Conservation (phyloP, 805 yeast species). For the Pichia thaimueangensis region DNA sequence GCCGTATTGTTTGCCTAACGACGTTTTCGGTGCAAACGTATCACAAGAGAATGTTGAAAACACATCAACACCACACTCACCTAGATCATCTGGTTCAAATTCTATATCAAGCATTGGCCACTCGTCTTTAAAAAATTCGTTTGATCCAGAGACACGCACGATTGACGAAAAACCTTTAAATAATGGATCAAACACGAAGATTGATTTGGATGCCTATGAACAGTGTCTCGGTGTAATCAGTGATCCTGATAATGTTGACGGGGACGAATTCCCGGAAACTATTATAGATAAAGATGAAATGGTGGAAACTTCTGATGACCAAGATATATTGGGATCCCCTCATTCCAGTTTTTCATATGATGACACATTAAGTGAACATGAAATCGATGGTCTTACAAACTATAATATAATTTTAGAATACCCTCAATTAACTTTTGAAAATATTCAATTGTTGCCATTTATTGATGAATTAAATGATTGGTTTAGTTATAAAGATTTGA, state of each 20-base stretch:
- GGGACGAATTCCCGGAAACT: constrained; percentile 24
- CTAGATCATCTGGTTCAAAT: too few species aligned
- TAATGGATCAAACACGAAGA: background rate
- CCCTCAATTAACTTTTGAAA: constrained; percentile 41
- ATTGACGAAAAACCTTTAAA: background rate
- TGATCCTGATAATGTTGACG: background rate
- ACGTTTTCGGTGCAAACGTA: constrained; percentile 3
- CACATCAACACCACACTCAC: background rate
- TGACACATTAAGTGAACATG: constrained; percentile 22
- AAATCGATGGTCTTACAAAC: constrained; percentile 30
- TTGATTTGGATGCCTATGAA: background rate
- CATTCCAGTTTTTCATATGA: constrained; percentile 25
- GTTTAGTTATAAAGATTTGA: constrained; percentile 30
- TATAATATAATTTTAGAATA: constrained; percentile 29
- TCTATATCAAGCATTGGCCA: too few species aligned
- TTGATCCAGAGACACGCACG: constrained; percentile 7
- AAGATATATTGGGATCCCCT: constrained; percentile 26
- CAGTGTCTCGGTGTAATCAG: background rate
- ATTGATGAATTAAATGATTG: constrained; percentile 36
- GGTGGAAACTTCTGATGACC: constrained; percentile 27
- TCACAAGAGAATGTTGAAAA: background rate
- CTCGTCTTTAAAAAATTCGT: too few species aligned
- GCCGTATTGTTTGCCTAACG: background rate
- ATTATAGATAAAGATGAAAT: constrained; percentile 28
- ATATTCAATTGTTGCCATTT: constrained; percentile 32